Evolutionary conservation across 148 eudicot species (phyloP).

Genomic region (Rhododendron henanense): DNA sequence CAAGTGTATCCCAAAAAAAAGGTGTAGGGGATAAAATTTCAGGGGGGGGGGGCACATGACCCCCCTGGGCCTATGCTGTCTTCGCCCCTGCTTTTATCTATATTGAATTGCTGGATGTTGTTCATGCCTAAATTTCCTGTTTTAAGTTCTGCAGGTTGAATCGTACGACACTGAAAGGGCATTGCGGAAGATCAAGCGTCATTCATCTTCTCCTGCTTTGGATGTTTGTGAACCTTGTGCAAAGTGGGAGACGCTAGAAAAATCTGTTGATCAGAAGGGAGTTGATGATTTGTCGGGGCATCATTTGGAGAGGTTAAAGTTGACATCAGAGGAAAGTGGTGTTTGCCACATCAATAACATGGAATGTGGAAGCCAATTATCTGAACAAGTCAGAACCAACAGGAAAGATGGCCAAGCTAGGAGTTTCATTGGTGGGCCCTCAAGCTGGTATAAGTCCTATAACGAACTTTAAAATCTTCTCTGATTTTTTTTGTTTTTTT

Average conservation of each 20-base stretch:
- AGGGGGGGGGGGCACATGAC: no score
- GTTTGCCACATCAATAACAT: conserved; percentile 23
- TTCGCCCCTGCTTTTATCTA: not conserved
- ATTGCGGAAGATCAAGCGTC: conserved; percentile 52
- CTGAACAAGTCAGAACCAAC: conserved; percentile 25
- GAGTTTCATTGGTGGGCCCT: conserved; percentile 41
- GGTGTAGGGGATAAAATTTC: no score
- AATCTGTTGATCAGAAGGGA: conserved; percentile 19
- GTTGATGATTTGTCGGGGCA: conserved; percentile 21
- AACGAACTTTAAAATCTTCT: not conserved
- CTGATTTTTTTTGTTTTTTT: not conserved
- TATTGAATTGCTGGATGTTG: not conserved
- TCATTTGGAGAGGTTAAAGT: conserved; percentile 25
- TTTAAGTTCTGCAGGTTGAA: conserved; percentile 50
- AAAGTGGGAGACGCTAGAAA: conserved; percentile 6
- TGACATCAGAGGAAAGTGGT: conserved; percentile 20
- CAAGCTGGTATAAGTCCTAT: conserved; percentile 43
- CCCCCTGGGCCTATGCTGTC: no score
- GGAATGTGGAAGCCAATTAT: conserved; percentile 31
- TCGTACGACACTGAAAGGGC: conserved; percentile 54
- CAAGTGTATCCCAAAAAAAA: no score
- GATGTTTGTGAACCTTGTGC: conserved; percentile 25
- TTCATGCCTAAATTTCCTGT: not conserved
- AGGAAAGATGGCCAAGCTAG: conserved; percentile 21
- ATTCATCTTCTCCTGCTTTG: conserved; percentile 31